Percentiles rank a stretch among this genome's conserved stretches.
Evolutionary conservation across 768 basidiomycete genomes (phyloP).

Genomic region (Hygrophorus pudorinus): DNA sequence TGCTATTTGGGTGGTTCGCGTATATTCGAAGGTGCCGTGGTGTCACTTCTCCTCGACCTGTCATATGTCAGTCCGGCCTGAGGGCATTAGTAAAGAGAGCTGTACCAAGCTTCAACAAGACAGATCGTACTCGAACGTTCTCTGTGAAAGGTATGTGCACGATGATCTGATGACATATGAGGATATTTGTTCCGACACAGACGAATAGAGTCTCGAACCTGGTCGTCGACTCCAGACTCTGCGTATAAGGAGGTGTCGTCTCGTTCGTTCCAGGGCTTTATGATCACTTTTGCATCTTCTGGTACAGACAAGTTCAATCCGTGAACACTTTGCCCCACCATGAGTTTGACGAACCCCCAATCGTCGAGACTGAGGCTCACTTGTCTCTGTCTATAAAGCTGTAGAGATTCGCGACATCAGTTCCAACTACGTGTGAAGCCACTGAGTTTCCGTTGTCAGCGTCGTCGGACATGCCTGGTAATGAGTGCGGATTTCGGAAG

Average conservation of each 20-base stretch:
- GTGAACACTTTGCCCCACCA: conserved; percentile 49
- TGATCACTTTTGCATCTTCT: conserved; percentile 64
- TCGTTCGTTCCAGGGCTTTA: conserved; percentile 77
- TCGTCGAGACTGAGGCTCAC: conserved; percentile 29
- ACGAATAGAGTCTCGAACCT: conserved; percentile 35
- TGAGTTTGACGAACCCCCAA: background rate
- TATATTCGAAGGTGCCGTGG: conserved; percentile 70
- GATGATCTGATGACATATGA: conserved; percentile 43
- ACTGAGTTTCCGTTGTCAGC: conserved; percentile 30
- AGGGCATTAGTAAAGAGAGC: too few relatives aligned
- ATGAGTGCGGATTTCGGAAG: conserved; percentile 6
- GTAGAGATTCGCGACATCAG: conserved; percentile 47
- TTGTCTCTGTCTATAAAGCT: conserved; percentile 55
- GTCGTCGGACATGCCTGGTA: conserved; percentile 13
- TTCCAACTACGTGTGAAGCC: conserved; percentile 33
- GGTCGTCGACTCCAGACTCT: conserved; percentile 80
- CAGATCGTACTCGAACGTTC: conserved; percentile 64
- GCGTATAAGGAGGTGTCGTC: conserved; percentile 56
- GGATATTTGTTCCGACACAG: background rate
- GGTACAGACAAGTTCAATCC: conserved; percentile 76
- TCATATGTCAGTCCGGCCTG: conserved; percentile 10
- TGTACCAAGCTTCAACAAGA: conserved; percentile 67
- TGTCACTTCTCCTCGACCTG: conserved; percentile 69
- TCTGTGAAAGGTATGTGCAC: conserved; percentile 75
- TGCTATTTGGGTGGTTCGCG: conserved; percentile 62